These are phyloP conservation scores for Diaporthe citrichinensis DNA, from an alignment of 2,329 filamentous ascomycete species.

Conservation along the genomic window DNA sequence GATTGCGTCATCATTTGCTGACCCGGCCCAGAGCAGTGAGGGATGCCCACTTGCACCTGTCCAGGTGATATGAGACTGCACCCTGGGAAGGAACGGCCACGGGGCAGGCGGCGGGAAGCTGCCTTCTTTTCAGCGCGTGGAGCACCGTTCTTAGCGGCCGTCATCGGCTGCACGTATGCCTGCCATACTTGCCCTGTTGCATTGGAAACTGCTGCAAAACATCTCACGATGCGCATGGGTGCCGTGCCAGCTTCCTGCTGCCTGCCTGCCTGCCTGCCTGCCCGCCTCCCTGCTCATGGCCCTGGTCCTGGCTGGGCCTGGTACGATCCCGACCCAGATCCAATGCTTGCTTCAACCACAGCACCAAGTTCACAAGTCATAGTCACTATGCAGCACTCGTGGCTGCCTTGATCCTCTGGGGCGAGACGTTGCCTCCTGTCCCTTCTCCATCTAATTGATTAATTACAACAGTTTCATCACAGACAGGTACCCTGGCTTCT, in stretches of 20 bases:
- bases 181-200: background rate
- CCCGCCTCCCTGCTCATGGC: background rate
- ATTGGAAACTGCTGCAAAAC: constrained; percentile 9
- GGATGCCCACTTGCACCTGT: background rate
- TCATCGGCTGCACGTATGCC: constrained; percentile 25
- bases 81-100: background rate
- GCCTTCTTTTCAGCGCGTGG: constrained; percentile 24
- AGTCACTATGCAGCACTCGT: background rate
- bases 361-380: background rate
- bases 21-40: background rate
- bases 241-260: background rate
- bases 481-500: background rate
- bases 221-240: constrained; percentile 20
- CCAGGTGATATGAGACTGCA: background rate
- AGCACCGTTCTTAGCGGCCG: constrained; percentile 24
- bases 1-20: constrained; percentile 29
- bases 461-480: background rate
- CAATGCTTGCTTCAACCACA: background rate
- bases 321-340: background rate
- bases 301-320: background rate
- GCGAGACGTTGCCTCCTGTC: background rate
- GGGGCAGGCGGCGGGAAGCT: background rate
- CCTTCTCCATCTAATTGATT: background rate
- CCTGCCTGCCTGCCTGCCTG: background rate
- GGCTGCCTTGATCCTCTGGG: background rate